Conservation (phyloP, 495 filamentous ascomycete species). For the Neurospora africana region DNA sequence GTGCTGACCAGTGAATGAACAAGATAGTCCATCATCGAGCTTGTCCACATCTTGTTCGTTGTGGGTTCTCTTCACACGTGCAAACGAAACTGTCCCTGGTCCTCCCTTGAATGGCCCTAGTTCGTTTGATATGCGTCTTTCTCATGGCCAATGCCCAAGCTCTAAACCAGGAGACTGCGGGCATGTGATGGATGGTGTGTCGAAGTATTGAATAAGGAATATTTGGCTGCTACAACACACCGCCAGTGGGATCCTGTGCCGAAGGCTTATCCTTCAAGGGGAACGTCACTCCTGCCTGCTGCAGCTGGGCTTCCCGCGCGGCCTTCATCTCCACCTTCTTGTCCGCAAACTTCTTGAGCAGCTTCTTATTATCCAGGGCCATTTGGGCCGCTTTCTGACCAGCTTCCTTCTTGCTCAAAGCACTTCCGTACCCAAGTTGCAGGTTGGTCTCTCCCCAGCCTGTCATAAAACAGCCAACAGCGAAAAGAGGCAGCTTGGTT, state of each 20-base stretch:
- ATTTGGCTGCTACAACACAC: not conserved
- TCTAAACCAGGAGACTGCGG: not conserved
- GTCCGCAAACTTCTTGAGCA: conserved; percentile 45
- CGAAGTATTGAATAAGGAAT: not conserved
- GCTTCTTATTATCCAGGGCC: conserved; percentile 49
- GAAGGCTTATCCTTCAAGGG: not conserved
- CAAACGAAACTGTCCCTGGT: not conserved
- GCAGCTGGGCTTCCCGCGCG: conserved; percentile 10
- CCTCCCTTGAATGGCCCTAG: not conserved
- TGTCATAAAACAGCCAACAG: conserved; percentile 58
- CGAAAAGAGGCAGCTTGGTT: conserved; percentile 48
- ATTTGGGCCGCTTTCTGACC: conserved; percentile 57
- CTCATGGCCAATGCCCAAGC: not conserved
- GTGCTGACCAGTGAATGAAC: not conserved
- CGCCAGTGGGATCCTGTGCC: not conserved
- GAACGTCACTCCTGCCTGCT: not conserved
- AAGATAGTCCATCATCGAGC: not conserved
- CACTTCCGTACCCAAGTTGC: conserved; percentile 57
- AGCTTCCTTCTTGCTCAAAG: conserved; percentile 61
- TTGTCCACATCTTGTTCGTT: not conserved
- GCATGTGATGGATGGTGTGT: not conserved
- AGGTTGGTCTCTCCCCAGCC: conserved; percentile 61
- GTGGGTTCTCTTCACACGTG: not conserved
- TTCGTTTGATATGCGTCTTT: not conserved
- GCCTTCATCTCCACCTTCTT: conserved; percentile 35